Evolutionary conservation across 805 yeast species (phyloP).

Genomic region (Pichia rugopelliculosa): DNA sequence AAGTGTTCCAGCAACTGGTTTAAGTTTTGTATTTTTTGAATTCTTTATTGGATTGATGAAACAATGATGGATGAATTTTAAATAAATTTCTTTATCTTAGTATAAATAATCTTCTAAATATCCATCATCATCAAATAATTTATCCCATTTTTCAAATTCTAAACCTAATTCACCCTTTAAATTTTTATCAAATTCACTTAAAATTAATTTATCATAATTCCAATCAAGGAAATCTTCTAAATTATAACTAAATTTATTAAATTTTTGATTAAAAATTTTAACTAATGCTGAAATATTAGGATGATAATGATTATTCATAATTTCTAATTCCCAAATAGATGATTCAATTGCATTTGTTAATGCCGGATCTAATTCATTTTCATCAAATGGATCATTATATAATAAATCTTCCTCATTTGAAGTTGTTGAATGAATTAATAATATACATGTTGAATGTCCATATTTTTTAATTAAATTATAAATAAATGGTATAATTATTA

Average conservation of each 20-base stretch:
- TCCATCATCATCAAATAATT: slow-evolving; percentile 29
- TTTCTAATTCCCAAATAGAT: slow-evolving; percentile 87
- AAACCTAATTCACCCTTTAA: slow-evolving; percentile 69
- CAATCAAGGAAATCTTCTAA: slow-evolving; percentile 94
- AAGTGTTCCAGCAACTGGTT: slow-evolving; percentile 65
- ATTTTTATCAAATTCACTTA: slow-evolving; percentile 55
- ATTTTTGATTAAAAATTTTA: slow-evolving; percentile 81
- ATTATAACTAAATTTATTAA: slow-evolving; percentile 76
- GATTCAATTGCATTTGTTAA: slow-evolving; percentile 73
- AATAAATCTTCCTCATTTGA: slow-evolving; percentile 26
- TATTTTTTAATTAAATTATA: slow-evolving; percentile 74
- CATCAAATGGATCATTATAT: slow-evolving; percentile 59
- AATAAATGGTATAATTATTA: slow-evolving; percentile 80
- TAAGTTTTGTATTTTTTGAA: slow-evolving; percentile 30
- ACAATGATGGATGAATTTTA: too few species aligned
- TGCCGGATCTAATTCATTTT: slow-evolving; percentile 63
- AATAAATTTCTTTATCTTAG: neutral
- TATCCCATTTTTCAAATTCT: slow-evolving; percentile 56
- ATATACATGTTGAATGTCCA: slow-evolving; percentile 86
- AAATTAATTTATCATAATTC: slow-evolving; percentile 62
- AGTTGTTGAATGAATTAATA: slow-evolving; percentile 58
- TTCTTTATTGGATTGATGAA: slow-evolving; percentile 14
- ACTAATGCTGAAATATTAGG: slow-evolving; percentile 94
- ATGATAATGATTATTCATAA: slow-evolving; percentile 74
- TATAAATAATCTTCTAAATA: slow-evolving; percentile 13